Evolutionary conservation across 345 rosid species (phyloP).

Genomic region (Aquilaria malaccensis): DNA sequence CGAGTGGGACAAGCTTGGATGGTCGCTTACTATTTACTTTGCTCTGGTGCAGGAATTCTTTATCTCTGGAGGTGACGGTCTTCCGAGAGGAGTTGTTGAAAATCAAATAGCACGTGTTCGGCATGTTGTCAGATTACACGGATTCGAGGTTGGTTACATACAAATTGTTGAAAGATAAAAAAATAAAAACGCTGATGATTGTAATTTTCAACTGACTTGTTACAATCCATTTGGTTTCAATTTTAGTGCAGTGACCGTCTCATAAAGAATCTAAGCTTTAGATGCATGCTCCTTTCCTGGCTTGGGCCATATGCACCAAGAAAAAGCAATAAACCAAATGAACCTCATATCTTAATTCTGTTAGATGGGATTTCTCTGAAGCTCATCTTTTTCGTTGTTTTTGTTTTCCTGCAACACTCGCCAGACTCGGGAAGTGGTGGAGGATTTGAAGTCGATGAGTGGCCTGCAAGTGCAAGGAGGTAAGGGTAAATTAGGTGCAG

Average conservation of each 20-base stretch:
- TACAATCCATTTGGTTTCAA: no score
- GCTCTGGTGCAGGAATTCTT: conserved; percentile 64
- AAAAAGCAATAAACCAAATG: no score
- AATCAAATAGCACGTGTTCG: conserved; percentile 87
- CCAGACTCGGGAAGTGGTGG: conserved; percentile 80
- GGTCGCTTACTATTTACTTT: background rate
- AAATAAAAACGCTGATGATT: no score
- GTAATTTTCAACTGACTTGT: no score
- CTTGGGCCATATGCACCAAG: no score
- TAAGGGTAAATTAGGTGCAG: conserved; percentile 68
- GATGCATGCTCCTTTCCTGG: no score
- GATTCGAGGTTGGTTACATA: conserved; percentile 62
- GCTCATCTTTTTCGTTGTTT: no score
- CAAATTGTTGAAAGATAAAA: background rate
- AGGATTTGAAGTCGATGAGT: conserved; percentile 66
- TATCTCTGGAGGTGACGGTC: conserved; percentile 95
- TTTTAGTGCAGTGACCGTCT: no score
- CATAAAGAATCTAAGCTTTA: no score
- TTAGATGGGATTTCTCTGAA: no score
- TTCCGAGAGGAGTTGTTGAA: conserved; percentile 96
- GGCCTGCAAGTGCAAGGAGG: conserved; percentile 52
- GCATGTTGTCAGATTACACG: conserved; percentile 63
- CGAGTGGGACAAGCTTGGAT: background rate
- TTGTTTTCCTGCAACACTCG: conserved; percentile 3
- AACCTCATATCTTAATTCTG: no score